These are phyloP conservation scores for Dictyostelium citrinum DNA, from an alignment of 78 protist species.

Conservation along the genomic window DNA sequence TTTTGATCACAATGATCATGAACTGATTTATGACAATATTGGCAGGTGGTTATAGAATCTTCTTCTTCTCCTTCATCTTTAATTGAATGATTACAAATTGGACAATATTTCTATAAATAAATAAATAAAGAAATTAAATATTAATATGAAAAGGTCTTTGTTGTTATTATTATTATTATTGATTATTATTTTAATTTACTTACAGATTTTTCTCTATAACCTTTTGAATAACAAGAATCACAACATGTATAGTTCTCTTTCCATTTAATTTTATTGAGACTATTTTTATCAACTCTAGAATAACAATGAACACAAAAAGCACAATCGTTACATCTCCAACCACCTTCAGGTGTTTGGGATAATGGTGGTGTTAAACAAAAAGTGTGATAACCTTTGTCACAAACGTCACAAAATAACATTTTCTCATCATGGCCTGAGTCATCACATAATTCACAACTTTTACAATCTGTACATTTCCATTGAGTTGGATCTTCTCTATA, in stretches of 20 bases:
- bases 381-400: conserved; percentile 78
- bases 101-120: conserved; percentile 6
- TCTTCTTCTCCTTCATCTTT: background rate
- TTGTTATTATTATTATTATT: background rate
- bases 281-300: background rate
- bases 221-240: conserved; percentile 16
- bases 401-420: conserved; percentile 75
- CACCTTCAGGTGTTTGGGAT: conserved; percentile 37
- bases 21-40: conserved; percentile 22
- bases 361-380: conserved; percentile 70
- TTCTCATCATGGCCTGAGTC: conserved; percentile 51
- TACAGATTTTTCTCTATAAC: conserved; percentile 12
- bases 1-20: conserved; percentile 52
- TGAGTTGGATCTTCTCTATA: background rate
- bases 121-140: background rate
- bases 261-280: background rate
- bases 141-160: background rate
- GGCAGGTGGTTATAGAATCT: conserved; percentile 23
- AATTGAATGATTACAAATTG: conserved; percentile 25
- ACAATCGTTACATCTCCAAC: conserved; percentile 72
- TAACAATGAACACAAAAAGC: conserved; percentile 64
- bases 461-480: conserved; percentile 76
- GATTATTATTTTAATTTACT: background rate
- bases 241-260: conserved; percentile 27
- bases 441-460: conserved; percentile 74